A percentile compares a stretch with the other conserved stretches of the same genome.
Evolutionary conservation across 1,284 basidiomycete genomes (phyloP).

Genomic region (Microbotryomycetes sp.): DNA sequence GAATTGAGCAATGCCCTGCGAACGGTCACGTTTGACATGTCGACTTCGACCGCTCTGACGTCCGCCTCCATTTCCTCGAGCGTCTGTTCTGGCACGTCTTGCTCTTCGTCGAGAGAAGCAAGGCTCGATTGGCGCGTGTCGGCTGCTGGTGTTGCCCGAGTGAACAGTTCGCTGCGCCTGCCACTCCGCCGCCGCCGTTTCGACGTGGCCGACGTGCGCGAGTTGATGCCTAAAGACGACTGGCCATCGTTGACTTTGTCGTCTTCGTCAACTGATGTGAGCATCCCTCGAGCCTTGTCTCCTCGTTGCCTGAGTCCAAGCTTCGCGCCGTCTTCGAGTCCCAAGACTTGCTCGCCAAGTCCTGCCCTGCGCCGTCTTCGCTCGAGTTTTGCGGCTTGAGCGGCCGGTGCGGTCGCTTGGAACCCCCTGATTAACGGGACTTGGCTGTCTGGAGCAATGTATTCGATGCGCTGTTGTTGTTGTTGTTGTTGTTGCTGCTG

Average conservation of each 20-base stretch:
- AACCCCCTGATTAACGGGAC: conserved; percentile 65
- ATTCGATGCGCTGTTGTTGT: background rate
- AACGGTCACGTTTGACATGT: conserved; percentile 26
- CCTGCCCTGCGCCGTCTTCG: conserved; percentile 61
- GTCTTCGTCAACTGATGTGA: conserved; percentile 50
- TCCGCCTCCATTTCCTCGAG: conserved; percentile 17
- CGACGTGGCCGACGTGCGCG: conserved; percentile 7
- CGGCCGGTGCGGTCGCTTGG: conserved; percentile 81
- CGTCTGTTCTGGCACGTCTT: conserved; percentile 38
- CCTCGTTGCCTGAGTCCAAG: conserved; percentile 71
- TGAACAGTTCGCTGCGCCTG: conserved; percentile 50
- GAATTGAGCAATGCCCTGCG: conserved; percentile 55
- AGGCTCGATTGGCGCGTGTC: conserved; percentile 1
- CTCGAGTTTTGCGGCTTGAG: conserved; percentile 65
- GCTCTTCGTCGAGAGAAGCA: background rate
- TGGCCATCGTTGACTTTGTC: conserved; percentile 16
- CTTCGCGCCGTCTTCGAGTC: conserved; percentile 50
- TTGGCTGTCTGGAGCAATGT: conserved; percentile 9
- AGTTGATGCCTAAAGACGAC: background rate
- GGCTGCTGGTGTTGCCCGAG: conserved; percentile 1
- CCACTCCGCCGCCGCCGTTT: conserved; percentile 52
- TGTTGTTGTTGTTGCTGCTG: background rate
- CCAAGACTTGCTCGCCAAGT: conserved; percentile 53
- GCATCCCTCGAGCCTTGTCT: conserved; percentile 64
- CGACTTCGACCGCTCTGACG: conserved; percentile 14